Conservation (phyloP, 1,284 basidiomycete species). For the Thecaphora frezii region DNA sequence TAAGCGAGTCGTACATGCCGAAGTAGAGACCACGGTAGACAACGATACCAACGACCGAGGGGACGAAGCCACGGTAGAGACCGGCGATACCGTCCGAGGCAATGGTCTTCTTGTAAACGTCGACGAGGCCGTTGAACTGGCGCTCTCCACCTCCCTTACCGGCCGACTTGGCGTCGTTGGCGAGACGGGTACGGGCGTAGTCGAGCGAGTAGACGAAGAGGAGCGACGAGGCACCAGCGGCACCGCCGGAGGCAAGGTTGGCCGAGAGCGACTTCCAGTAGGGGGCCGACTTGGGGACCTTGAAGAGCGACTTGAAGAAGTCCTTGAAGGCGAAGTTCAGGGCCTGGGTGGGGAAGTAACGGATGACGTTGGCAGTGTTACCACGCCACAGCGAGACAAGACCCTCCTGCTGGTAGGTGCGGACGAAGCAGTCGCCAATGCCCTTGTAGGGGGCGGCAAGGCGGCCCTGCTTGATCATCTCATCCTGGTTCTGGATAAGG, state of each 20-base stretch:
- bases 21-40: constrained; percentile 61
- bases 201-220: constrained; percentile 60
- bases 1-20: constrained; percentile 60
- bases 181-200: constrained; percentile 60
- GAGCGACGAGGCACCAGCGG: constrained; percentile 59
- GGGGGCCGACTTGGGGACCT: constrained; percentile 57
- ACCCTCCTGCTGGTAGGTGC: constrained; percentile 59
- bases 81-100: constrained; percentile 58
- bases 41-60: constrained; percentile 59
- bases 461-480: constrained; percentile 61
- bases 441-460: constrained; percentile 59
- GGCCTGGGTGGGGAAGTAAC: constrained; percentile 59
- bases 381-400: constrained; percentile 59
- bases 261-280: constrained; percentile 58
- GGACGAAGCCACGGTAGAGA: constrained; percentile 60
- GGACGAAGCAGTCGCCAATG: constrained; percentile 59
- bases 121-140: constrained; percentile 60
- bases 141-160: constrained; percentile 59
- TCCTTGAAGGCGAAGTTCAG: constrained; percentile 60
- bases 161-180: constrained; percentile 59
- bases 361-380: constrained; percentile 60
- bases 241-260: constrained; percentile 60
- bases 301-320: constrained; percentile 59
- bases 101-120: constrained; percentile 60
- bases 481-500: constrained; percentile 60